These are phyloP conservation scores for Diplodia sapinea DNA, from an alignment of 2,329 filamentous ascomycete genomes.

Conservation along the genomic window DNA sequence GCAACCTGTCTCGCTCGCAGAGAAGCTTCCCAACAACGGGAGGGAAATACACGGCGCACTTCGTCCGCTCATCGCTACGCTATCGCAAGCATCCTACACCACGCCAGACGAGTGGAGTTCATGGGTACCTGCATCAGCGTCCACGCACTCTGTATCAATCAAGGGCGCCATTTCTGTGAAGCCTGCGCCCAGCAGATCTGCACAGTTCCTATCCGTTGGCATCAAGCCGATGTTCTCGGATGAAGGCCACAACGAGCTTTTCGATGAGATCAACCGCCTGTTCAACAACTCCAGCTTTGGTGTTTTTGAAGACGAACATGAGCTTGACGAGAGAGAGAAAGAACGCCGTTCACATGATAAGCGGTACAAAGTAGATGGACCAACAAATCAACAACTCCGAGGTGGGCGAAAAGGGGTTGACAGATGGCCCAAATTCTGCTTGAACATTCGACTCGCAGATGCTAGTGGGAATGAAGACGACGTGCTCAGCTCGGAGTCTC, in stretches of 20 bases:
- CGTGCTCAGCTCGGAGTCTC: conserved; percentile 38
- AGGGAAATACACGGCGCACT: conserved; percentile 34
- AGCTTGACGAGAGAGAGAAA: conserved; percentile 47
- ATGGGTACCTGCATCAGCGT: conserved; percentile 76
- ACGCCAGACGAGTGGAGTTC: conserved; percentile 57
- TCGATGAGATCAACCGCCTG: conserved; percentile 76
- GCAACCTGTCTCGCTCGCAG: conserved; percentile 36
- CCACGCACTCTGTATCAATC: conserved; percentile 65
- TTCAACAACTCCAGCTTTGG: conserved; percentile 83
- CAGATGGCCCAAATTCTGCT: conserved; percentile 85
- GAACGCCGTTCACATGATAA: conserved; percentile 46
- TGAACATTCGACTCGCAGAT: conserved; percentile 57
- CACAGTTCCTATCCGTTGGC: conserved; percentile 84
- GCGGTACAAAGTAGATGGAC: conserved; percentile 55
- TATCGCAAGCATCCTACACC: conserved; percentile 70
- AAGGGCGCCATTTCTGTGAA: conserved; percentile 72
- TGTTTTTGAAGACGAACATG: conserved; percentile 54
- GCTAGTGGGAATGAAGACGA: conserved; percentile 38
- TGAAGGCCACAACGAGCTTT: conserved; percentile 68
- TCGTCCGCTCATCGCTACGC: conserved; percentile 55
- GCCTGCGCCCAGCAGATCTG: conserved; percentile 72
- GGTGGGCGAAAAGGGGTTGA: conserved; percentile 70
- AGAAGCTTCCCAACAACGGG: conserved; percentile 38
- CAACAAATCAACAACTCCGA: conserved; percentile 60
- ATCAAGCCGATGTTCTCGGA: conserved; percentile 67